These are phyloP conservation scores for Ammopiptanthus mongolicus DNA, from an alignment of 306 rosid species.

Conservation along the genomic window DNA sequence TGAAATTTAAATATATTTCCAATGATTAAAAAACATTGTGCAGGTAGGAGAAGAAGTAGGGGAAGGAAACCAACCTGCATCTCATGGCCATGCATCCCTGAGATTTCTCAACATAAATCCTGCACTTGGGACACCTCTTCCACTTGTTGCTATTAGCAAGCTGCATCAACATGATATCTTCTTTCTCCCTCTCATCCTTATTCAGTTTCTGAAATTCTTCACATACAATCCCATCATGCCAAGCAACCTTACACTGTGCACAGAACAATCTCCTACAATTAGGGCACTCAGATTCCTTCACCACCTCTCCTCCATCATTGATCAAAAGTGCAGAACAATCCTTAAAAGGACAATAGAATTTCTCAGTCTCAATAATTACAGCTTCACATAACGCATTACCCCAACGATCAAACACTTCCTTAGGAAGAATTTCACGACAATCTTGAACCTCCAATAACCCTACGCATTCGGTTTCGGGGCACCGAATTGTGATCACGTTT, in stretches of 20 bases:
- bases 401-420: slow-evolving; percentile 35
- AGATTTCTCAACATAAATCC: slow-evolving; percentile 32
- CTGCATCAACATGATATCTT: slow-evolving; percentile 34
- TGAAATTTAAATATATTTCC: too few relatives aligned
- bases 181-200: slow-evolving; percentile 26
- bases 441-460: slow-evolving; percentile 24
- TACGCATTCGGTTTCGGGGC: slow-evolving; percentile 33
- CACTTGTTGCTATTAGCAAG: slow-evolving; percentile 29
- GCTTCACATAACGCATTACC: slow-evolving; percentile 39
- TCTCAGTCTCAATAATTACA: neutral
- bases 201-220: slow-evolving; percentile 34
- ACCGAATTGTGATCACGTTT: slow-evolving; percentile 16
- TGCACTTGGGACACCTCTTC: slow-evolving; percentile 39
- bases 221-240: slow-evolving; percentile 36
- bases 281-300: slow-evolving; percentile 28
- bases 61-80: slow-evolving; percentile 55
- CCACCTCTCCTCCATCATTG: slow-evolving; percentile 15
- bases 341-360: slow-evolving; percentile 37
- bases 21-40: too few relatives aligned
- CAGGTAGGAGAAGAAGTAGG: too few relatives aligned
- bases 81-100: slow-evolving; percentile 33
- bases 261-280: slow-evolving; percentile 42
- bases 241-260: slow-evolving; percentile 35
- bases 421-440: slow-evolving; percentile 22
- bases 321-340: slow-evolving; percentile 40